A percentile compares a stretch with the other conserved stretches of the same genome.
Evolutionary conservation across 139 green algal species (phyloP).

Genomic region (Coelastrella sp.): DNA sequence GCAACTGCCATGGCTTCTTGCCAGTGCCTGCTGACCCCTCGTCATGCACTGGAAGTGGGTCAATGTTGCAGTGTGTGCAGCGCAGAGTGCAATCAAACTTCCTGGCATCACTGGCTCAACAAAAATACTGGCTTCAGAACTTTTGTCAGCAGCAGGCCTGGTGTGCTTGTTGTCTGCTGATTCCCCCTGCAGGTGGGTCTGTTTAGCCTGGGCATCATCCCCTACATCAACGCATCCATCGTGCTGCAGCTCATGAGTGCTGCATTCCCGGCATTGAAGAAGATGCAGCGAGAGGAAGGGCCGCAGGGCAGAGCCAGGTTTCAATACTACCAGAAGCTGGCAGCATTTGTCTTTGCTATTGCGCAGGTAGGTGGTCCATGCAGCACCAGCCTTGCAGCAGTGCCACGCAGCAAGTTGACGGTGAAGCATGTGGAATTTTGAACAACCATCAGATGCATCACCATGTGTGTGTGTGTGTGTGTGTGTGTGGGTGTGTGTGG

Average conservation of each 20-base stretch:
- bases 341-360: constrained; percentile 90
- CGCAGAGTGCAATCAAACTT: background rate
- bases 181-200: constrained; percentile 70
- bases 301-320: constrained; percentile 88
- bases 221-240: constrained; percentile 99
- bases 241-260: constrained; percentile 90
- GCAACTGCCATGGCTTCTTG: background rate
- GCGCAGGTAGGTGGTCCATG: constrained; percentile 64
- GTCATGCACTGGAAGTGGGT: too few relatives aligned
- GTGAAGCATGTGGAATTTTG: too few relatives aligned
- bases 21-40: too few relatives aligned
- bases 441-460: too few relatives aligned
- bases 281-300: constrained; percentile 97
- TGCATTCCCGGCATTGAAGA: constrained; percentile 92
- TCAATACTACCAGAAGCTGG: constrained; percentile 92
- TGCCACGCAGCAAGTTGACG: too few relatives aligned
- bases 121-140: too few relatives aligned
- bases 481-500: too few relatives aligned
- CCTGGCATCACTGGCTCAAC: too few relatives aligned
- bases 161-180: background rate
- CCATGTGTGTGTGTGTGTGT: background rate
- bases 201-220: constrained; percentile 99
- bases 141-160: background rate
- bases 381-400: background rate
- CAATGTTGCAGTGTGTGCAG: too few relatives aligned